Evolutionary conservation across 2,329 filamentous ascomycete genomes (phyloP).

Genomic region (Fusarium sterilihyphosum): DNA sequence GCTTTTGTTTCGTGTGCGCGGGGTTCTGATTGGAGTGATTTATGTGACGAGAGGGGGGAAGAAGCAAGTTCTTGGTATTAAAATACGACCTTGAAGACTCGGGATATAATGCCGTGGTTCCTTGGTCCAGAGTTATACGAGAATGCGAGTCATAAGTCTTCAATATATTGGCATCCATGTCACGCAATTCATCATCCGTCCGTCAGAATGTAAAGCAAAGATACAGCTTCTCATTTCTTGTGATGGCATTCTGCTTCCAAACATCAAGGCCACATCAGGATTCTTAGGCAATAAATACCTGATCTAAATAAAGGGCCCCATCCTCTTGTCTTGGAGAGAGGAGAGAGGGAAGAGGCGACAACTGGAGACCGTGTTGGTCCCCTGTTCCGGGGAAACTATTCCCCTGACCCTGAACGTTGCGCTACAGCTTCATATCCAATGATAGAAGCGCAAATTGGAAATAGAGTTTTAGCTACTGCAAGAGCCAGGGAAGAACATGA

Average conservation of each 20-base stretch:
- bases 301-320: neutral
- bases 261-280: rapidly evolving
- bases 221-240: neutral
- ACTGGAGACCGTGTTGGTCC: neutral
- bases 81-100: neutral
- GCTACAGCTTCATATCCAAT: neutral
- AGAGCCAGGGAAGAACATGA: neutral
- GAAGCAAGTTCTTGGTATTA: neutral
- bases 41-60: neutral
- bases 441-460: neutral
- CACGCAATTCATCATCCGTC: neutral
- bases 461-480: neutral
- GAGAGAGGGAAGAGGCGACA: neutral
- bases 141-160: neutral
- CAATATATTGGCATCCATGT: rapidly evolving
- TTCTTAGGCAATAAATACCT: neutral
- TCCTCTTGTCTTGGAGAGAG: neutral
- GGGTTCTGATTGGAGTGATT: neutral
- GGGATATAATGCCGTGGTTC: neutral
- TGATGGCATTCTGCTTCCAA: rapidly evolving
- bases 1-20: neutral
- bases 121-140: neutral
- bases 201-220: neutral
- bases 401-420: neutral
- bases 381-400: neutral